A percentile compares a stretch with the other conserved stretches of the same genome.
Conservation (phyloP, 164 flowering plant genomes). For the Aristolochia californica region DNA sequence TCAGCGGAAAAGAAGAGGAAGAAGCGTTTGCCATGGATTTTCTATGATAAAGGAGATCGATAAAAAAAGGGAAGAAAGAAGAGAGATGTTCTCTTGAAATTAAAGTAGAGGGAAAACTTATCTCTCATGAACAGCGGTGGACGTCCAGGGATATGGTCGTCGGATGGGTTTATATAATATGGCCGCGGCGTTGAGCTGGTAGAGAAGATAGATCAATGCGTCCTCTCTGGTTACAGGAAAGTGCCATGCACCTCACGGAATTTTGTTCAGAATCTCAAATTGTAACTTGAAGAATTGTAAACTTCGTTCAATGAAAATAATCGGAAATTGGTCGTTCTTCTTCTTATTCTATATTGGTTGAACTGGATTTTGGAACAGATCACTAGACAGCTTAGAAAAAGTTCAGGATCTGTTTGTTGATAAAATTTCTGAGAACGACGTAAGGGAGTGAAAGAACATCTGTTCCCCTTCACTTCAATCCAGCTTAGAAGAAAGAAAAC, state of each 20-base stretch:
- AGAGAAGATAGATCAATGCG: not conserved
- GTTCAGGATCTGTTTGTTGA: too few species aligned
- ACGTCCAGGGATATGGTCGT: slow-evolving; percentile 1
- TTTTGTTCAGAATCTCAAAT: not conserved
- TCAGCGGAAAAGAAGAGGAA: not conserved
- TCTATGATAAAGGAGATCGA: not conserved
- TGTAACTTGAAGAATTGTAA: not conserved
- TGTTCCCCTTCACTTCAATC: too few species aligned
- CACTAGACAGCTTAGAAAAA: too few species aligned
- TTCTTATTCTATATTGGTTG: not conserved
- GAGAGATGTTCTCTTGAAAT: not conserved
- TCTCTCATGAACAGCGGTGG: not conserved
- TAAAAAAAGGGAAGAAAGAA: not conserved
- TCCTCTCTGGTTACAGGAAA: not conserved
- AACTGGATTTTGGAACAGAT: too few species aligned
- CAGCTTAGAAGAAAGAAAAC: too few species aligned
- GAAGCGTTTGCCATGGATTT: not conserved
- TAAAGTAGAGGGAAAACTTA: not conserved
- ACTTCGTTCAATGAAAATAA: not conserved
- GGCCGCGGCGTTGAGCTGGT: not conserved
- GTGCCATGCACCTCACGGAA: not conserved
- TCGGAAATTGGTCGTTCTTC: not conserved
- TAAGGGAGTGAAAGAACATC: too few species aligned
- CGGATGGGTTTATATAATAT: not conserved
- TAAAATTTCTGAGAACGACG: too few species aligned